A percentile compares a stretch with the other conserved stretches of the same genome.
phyloP scores from a whole-genome alignment of 176 grass and related monocot species.

The Aegilops longissima region DNA sequence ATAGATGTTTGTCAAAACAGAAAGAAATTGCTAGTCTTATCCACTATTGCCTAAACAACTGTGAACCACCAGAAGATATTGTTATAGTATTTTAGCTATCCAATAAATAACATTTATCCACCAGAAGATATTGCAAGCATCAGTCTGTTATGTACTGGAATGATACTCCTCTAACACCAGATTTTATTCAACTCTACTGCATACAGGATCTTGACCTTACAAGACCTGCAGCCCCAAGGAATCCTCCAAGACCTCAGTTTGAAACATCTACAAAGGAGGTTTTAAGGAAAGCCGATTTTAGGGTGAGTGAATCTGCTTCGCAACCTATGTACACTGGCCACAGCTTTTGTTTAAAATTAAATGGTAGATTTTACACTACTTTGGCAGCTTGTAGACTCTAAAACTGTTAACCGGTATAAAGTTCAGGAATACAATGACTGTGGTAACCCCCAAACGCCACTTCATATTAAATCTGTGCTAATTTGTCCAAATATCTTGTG shows the following conservation, averaged over 20 bases:
- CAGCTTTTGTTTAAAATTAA: neutral
- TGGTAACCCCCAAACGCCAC: neutral
- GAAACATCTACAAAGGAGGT: conserved; percentile 74
- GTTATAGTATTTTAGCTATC: neutral
- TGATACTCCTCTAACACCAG: conserved; percentile 2
- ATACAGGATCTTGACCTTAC: conserved; percentile 85
- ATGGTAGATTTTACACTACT: neutral
- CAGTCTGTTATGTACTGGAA: neutral
- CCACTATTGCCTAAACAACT: neutral
- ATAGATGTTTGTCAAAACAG: conserved; percentile 20
- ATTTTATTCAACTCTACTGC: conserved; percentile 31
- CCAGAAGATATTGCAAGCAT: neutral
- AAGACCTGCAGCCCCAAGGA: conserved; percentile 54
- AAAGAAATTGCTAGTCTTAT: neutral
- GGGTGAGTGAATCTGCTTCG: conserved; percentile 47
- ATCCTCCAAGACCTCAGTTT: conserved; percentile 47
- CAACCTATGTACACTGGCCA: conserved; percentile 3
- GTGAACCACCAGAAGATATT: neutral
- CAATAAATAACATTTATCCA: neutral
- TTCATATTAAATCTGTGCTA: neutral
- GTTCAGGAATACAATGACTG: neutral
- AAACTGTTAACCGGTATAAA: neutral
- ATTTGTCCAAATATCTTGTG: conserved; percentile 4
- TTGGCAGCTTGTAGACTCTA: neutral
- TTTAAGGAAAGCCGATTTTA: conserved; percentile 93